A percentile compares a stretch with the other conserved stretches of the same genome.
Conservation (phyloP, 2,329 filamentous ascomycete genomes). For the Ophiosphaerella korrae region DNA sequence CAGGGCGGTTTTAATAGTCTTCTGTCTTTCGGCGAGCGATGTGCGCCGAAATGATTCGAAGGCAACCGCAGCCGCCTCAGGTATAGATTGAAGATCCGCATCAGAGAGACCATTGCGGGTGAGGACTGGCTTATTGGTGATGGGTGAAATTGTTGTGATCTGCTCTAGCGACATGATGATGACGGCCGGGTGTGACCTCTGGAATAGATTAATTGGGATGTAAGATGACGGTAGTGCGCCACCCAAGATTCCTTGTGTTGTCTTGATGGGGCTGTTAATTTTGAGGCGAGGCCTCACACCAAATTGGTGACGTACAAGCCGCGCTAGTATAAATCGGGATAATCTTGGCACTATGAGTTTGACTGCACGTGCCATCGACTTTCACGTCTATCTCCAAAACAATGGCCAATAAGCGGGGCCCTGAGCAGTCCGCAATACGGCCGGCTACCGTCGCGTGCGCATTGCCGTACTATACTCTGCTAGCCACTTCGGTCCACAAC, state of each 20-base stretch:
- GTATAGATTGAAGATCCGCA: conserved; percentile 72
- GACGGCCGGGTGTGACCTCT: conserved; percentile 10
- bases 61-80: conserved; percentile 71
- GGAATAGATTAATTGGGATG: conserved; percentile 22
- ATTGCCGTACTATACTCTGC: not conserved
- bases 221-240: conserved; percentile 12
- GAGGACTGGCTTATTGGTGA: conserved; percentile 82
- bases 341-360: not conserved
- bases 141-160: conserved; percentile 83
- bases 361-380: not conserved
- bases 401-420: not conserved
- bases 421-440: not conserved
- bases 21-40: conserved; percentile 73
- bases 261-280: conserved; percentile 18
- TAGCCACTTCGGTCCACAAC: not conserved
- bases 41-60: conserved; percentile 81
- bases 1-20: conserved; percentile 80
- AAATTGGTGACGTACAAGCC: conserved; percentile 18
- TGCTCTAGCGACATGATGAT: conserved; percentile 60
- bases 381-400: conserved; percentile 5
- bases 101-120: conserved; percentile 76
- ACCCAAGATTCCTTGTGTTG: conserved; percentile 9
- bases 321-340: conserved; percentile 4
- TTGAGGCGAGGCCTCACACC: conserved; percentile 16
- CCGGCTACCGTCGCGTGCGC: conserved; percentile 1